These are phyloP conservation scores for Erucastrum elatum DNA, from an alignment of 345 rosid species.

Conservation along the genomic window DNA sequence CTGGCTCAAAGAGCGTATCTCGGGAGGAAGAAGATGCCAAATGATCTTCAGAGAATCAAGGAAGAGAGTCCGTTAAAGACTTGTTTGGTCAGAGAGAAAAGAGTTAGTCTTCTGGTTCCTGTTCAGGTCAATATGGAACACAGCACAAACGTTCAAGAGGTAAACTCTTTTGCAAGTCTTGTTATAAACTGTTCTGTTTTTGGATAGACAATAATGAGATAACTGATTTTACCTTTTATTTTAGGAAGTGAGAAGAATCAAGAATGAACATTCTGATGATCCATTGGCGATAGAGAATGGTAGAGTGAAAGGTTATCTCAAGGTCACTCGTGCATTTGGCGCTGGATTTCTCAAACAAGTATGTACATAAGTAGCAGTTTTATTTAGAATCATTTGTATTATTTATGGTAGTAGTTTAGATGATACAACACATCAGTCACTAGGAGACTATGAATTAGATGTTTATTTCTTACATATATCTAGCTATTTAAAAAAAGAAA, in stretches of 20 bases:
- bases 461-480: neutral
- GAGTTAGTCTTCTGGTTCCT: conserved; percentile 43
- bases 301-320: conserved; percentile 87
- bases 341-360: conserved; percentile 95
- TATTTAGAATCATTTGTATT: neutral
- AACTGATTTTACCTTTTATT: neutral
- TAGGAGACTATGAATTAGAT: neutral
- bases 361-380: neutral
- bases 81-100: conserved; percentile 32
- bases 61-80: conserved; percentile 36
- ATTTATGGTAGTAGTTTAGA: neutral
- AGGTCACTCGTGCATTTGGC: conserved; percentile 95
- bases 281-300: conserved; percentile 57
- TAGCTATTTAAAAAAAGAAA: neutral
- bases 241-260: conserved; percentile 86
- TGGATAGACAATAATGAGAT: neutral
- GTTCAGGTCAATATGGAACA: conserved; percentile 83
- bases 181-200: neutral
- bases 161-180: neutral
- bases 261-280: conserved; percentile 77
- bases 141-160: conserved; percentile 78
- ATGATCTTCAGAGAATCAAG: conserved; percentile 47
- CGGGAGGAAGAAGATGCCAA: conserved; percentile 39
- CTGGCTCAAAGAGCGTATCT: conserved; percentile 55
- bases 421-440: neutral